Evolutionary conservation across 257 asterid species (phyloP).

Genomic region (Misopates orontium): DNA sequence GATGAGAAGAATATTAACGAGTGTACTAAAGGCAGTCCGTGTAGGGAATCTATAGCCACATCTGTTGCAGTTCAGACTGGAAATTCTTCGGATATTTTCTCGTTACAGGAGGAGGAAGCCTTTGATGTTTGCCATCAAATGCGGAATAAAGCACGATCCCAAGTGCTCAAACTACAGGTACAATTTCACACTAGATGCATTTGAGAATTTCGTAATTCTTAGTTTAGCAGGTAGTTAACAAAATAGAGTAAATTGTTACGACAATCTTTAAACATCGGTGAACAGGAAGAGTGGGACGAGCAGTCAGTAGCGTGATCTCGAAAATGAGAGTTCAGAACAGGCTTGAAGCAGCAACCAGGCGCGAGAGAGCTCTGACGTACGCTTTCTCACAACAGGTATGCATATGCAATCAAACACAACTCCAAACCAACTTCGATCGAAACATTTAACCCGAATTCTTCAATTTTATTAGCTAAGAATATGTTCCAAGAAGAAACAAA

Average conservation of each 20-base stretch:
- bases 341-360: conserved; percentile 61
- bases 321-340: conserved; percentile 48
- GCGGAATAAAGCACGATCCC: conserved; percentile 36
- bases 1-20: conserved; percentile 12
- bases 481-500: conserved; percentile 47
- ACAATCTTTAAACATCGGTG: too few species aligned
- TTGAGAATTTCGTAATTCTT: too few species aligned
- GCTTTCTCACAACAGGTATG: conserved; percentile 68
- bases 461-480: conserved; percentile 43
- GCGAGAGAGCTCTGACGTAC: conserved; percentile 65
- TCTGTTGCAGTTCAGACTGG: conserved; percentile 60
- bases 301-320: conserved; percentile 49
- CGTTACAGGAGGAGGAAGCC: conserved; percentile 31
- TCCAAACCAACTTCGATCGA: too few species aligned
- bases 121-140: conserved; percentile 17
- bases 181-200: too few species aligned
- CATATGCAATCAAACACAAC: too few species aligned
- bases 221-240: too few species aligned
- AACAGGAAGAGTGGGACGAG: conserved; percentile 70
- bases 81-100: conserved; percentile 44
- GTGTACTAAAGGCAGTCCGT: conserved; percentile 2
- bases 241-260: too few species aligned
- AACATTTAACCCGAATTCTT: not conserved
- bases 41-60: conserved; percentile 50
- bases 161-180: conserved; percentile 54